Evolutionary conservation across 2,329 filamentous ascomycete species (phyloP), one percentile per base, ranked within the genome.

Genomic region (Lasiodiplodia citricola): DNA sequence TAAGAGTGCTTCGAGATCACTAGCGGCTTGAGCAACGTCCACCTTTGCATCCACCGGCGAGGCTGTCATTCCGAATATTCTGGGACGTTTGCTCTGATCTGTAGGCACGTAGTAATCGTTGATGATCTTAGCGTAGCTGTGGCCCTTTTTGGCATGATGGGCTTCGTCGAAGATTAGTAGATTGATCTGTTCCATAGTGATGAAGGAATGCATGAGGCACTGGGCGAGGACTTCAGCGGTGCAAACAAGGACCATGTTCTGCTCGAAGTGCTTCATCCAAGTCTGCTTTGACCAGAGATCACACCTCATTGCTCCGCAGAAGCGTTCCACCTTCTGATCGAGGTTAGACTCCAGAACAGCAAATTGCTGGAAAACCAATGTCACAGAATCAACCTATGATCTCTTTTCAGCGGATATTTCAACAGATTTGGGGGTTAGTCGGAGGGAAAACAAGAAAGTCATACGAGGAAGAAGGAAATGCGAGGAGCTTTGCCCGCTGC

Each of bases 141-240:
- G 96, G 64, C 94, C 92, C 78, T 95, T 96, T 80, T 99, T 99
- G 0, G 95, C 90, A 75, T 98, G 96, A 75, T 99, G 96, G 6
- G 94, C 96, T 80, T 99, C 96, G 75, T 99, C 96, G 72, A 99
- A 97, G 70, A 98, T 90, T 47, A 99, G 84, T 1, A 99, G 86
- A 75, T 95, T 98, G 78, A 98, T 93, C 73, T 92, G 88, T 21
- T 88, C 83, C 82, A 99, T 97, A 11, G 80, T 87, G 69, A 97
- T 87, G 79, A 93, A 96, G 0, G 91, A 91, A 74, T 91, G 91
- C 71, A 90, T 87, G 2, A 99, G 86, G 73, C 91, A 93, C 70
- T 92, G 88, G 44, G 91, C 86, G 4, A 98, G 84, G 3, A 98
- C 91, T 73, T 96, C 94, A 0, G 94, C 94, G 0, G 96, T 98